Base-by-base conservation (phyloP, 78 protist genomes). In the Dictyostelium firmibasis region DNA sequence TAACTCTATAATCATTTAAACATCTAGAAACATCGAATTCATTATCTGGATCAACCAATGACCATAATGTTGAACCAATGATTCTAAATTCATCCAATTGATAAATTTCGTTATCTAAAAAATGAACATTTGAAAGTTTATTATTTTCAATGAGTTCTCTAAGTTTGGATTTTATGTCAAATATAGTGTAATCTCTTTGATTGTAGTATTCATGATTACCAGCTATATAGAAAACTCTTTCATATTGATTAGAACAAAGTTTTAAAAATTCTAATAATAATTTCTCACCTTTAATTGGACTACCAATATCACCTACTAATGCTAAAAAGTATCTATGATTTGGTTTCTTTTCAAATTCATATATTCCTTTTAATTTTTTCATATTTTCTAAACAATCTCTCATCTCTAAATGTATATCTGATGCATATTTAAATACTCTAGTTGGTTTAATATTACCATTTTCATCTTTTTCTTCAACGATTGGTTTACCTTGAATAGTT, bases 401-500 rank as follows among this genome's bases (percentile, higher is more conserved):
- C 92, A 86, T 86, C n/a, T 86, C 92, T n/a, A 86, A 76, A 57
- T 86, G 92, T 10, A 86, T 41, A 76, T 86, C 92, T 14, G 85
- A 76, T 25, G 77, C 36, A 86, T 86, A 86, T 76, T 25, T 86
- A 38, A 86, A 76, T 53, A 86, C 60, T 57, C 92, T 86, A 33
- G 18, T 72, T 29, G 79, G 79, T 31, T 27, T 72, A 10, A 10
- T 20, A 67, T 25, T 67, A 57, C 67, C 67, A 67, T 67, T 35
- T 74, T n/a, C 41, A 35, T 33, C 81, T 29, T 29, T 29, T 14
- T 29, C 77, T 74, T 74, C 81, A 0, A 44, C 81, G 9, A 76
- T 76, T 41, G 83, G 36, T 38, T 76, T 38, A 36, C 62, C 62
- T 76, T 38, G 47, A 76, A 76, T 76, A 0, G 83, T 76, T 76